Base-by-base conservation (phyloP, 1,284 basidiomycete genomes). In the Cryptococcus amylolentus region DNA sequence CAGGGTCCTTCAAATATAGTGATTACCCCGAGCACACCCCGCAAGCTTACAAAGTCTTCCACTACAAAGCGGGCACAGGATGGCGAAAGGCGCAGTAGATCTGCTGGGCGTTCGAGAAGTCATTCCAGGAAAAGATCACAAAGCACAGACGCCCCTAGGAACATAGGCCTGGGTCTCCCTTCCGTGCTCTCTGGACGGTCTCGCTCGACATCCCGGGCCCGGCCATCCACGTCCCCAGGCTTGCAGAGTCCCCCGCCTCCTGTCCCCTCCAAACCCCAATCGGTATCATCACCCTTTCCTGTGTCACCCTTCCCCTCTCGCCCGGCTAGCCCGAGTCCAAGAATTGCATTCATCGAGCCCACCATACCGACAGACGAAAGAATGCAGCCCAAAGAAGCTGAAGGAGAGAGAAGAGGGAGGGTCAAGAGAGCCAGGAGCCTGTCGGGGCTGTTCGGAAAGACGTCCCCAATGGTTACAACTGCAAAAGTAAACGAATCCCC, bases 121-220 rank as follows among this genome's bases (percentile, higher is more conserved):
- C 28, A 42, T 46, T 52, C 31, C 16, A 26, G 49, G 13, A 13
- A 27, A 13, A 61, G 54, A 12, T 55, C 55, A 14, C 53, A 44
- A n/a, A 65, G 65, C 12, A 59, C 61, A 12, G 64, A 67, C 3
- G 59, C 66, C 2, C 56, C 57, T 3, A 63, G 67, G 9, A 52
- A 59, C 3, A 64, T 75, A 7, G 73, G 73, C 13, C 62, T 75
- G 0, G 73, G 73, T n/a, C 51, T 73, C 2, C 73, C 73, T 8
- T 59, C 55, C 9, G 46, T 54, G 14, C 53, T 65, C 5, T 45
- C 51, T 4, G 13, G 49, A 20, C 35, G 44, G 18, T 47, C 51
- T n/a, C 53, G 27, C 10, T 44, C 51, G 16, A 42, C 54, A 37
- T n/a, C 52, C n/a, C 31, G 49, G 10, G n/a, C 56, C 20, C 40